These are phyloP conservation scores for Cladophialophora yegresii DNA, from an alignment of 2,329 filamentous ascomycete species.

Conservation along the genomic window DNA sequence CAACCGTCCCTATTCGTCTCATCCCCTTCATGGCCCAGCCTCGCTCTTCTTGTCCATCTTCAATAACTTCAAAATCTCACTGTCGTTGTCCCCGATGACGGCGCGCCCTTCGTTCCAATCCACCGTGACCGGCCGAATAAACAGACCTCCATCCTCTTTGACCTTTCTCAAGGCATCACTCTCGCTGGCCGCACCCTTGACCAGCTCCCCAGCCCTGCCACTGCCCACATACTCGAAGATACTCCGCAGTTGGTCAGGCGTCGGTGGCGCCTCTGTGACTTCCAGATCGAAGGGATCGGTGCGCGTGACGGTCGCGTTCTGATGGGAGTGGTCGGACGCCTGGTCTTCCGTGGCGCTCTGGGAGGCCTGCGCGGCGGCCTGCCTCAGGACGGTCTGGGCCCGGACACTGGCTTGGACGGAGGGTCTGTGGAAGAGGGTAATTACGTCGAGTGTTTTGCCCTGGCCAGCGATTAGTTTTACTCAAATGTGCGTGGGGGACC, in stretches of 20 bases:
- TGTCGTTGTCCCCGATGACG: conserved; percentile 74
- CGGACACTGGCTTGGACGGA: conserved; percentile 70
- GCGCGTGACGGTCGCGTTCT: conserved; percentile 58
- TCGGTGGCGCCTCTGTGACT: conserved; percentile 77
- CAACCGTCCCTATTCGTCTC: neutral
- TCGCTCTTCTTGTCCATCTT: conserved; percentile 43
- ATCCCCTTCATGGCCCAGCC: neutral
- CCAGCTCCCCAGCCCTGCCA: conserved; percentile 62
- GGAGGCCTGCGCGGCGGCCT: conserved; percentile 69
- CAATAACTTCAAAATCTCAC: conserved; percentile 82
- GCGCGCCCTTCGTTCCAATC: conserved; percentile 93
- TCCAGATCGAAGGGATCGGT: conserved; percentile 78
- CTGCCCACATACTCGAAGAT: conserved; percentile 80
- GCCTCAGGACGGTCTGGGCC: conserved; percentile 75
- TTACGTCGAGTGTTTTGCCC: conserved; percentile 81
- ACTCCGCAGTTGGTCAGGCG: conserved; percentile 75
- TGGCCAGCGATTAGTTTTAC: conserved; percentile 42
- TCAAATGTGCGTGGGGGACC: neutral
- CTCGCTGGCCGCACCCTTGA: conserved; percentile 72
- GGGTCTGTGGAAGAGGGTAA: conserved; percentile 94
- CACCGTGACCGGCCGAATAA: conserved; percentile 80
- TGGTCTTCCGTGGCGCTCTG: conserved; percentile 72
- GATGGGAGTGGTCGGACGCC: conserved; percentile 64
- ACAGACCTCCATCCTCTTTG: conserved; percentile 66
- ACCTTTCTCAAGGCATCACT: conserved; percentile 79